Percentiles rank a stretch among this genome's conserved stretches.
Evolutionary conservation across 148 eudicot genomes (phyloP).

Genomic region (Arbutus unedo): DNA sequence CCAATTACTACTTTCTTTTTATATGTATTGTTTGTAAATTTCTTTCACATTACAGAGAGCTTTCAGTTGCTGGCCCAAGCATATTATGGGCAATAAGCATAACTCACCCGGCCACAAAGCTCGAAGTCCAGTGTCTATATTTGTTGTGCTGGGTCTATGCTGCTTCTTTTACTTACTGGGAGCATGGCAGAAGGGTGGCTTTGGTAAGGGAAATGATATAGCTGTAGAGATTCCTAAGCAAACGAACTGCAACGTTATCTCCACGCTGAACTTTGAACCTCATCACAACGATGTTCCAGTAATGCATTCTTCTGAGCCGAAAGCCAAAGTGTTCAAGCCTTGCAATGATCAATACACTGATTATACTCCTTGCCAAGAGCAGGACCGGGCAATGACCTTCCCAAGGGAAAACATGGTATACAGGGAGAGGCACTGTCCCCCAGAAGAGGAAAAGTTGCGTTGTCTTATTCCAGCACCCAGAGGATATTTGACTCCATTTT

Average conservation of each 20-base stretch:
- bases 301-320: background rate
- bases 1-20: background rate
- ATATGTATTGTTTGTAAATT: background rate
- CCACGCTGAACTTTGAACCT: conserved; percentile 48
- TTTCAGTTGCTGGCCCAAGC: conserved; percentile 6
- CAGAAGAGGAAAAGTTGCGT: conserved; percentile 30
- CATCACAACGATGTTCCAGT: conserved; percentile 38
- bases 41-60: conserved; percentile 12
- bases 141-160: conserved; percentile 51
- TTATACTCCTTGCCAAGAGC: conserved; percentile 49
- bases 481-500: conserved; percentile 35
- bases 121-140: conserved; percentile 38
- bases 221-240: conserved; percentile 45
- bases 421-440: conserved; percentile 43
- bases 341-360: conserved; percentile 30
- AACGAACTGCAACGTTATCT: conserved; percentile 42
- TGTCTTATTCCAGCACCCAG: conserved; percentile 42
- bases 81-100: conserved; percentile 26
- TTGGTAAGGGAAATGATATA: conserved; percentile 62
- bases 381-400: conserved; percentile 37
- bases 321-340: conserved; percentile 22
- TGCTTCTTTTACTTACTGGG: conserved; percentile 58
- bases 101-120: conserved; percentile 41
- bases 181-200: conserved; percentile 65
- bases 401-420: conserved; percentile 36